phyloP scores from a whole-genome alignment of 1,284 basidiomycete genomes.

The Trichosporon ovoides region DNA sequence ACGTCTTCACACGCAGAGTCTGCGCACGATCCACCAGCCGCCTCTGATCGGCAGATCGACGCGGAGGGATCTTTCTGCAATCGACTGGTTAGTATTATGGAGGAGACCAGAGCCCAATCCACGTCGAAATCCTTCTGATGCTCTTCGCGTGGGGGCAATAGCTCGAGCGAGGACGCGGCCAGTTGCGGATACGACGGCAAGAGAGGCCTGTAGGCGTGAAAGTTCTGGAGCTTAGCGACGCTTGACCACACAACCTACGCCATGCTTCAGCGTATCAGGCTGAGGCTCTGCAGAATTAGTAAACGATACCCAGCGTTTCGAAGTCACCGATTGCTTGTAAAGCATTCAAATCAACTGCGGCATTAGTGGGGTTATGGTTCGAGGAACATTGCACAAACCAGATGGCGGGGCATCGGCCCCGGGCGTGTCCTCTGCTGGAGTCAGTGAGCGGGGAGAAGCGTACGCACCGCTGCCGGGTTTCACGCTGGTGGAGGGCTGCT shows the following conservation, averaged over 20 bases:
- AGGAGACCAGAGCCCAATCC: conserved; percentile 28
- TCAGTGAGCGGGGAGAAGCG: not conserved
- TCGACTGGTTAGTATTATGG: conserved; percentile 38
- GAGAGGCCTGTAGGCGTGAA: conserved; percentile 27
- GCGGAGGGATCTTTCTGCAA: conserved; percentile 25
- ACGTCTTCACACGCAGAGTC: conserved; percentile 32
- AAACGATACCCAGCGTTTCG: too few relatives aligned
- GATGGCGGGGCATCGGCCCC: not conserved
- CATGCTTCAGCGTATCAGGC: not conserved
- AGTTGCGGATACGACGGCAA: conserved; percentile 37
- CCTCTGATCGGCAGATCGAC: conserved; percentile 34
- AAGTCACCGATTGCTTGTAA: not conserved
- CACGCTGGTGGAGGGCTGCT: not conserved
- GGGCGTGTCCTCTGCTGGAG: not conserved
- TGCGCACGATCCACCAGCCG: conserved; percentile 38
- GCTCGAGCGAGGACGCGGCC: not conserved
- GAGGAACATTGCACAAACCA: conserved; percentile 1
- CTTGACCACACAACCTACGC: not conserved
- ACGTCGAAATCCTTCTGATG: conserved; percentile 9
- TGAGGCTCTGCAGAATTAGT: too few relatives aligned
- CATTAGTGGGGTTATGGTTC: not conserved
- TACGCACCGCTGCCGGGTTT: not conserved
- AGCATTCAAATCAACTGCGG: not conserved
- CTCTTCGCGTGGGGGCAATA: not conserved
- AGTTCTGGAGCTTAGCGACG: conserved; percentile 11